phyloP scores from a whole-genome alignment of 257 asterid species.

The Voacanga thouarsii region DNA sequence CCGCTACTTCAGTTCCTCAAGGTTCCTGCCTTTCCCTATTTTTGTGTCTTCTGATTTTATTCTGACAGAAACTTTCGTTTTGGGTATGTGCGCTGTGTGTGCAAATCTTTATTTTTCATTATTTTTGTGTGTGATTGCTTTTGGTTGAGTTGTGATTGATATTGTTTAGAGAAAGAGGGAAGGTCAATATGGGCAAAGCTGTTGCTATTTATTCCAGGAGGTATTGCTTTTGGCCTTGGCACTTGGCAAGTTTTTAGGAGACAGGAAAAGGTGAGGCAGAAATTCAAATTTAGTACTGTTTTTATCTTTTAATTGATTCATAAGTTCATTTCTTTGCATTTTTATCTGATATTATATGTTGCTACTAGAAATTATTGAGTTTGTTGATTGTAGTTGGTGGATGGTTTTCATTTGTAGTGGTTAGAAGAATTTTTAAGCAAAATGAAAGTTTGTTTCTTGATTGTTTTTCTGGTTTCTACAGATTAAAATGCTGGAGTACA shows the following conservation, averaged over 20 bases:
- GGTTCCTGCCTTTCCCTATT: conserved; percentile 21
- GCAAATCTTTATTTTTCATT: not conserved
- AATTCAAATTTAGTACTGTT: not conserved
- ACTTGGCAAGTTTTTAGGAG: conserved; percentile 93
- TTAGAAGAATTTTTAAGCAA: not conserved
- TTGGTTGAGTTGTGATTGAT: not conserved
- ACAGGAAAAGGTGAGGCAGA: conserved; percentile 64
- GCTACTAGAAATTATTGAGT: not conserved
- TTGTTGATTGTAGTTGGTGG: not conserved
- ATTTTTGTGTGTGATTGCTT: not conserved
- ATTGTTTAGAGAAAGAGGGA: conserved; percentile 46
- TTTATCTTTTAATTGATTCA: not conserved
- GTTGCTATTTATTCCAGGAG: conserved; percentile 84
- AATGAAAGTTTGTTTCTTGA: conserved; percentile 5
- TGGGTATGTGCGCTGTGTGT: not conserved
- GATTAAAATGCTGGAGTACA: conserved; percentile 73
- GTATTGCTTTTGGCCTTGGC: conserved; percentile 90
- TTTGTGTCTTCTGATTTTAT: not conserved
- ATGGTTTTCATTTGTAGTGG: conserved; percentile 1
- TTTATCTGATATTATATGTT: not conserved
- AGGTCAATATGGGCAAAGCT: conserved; percentile 79
- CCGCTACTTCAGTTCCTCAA: conserved; percentile 35
- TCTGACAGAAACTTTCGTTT: not conserved
- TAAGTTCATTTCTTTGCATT: not conserved
- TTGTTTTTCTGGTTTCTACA: conserved; percentile 24